A percentile compares a stretch with the other conserved stretches of the same genome.
Conservation (phyloP, 75 land plant species). For the Pseudotsuga menziesii region DNA sequence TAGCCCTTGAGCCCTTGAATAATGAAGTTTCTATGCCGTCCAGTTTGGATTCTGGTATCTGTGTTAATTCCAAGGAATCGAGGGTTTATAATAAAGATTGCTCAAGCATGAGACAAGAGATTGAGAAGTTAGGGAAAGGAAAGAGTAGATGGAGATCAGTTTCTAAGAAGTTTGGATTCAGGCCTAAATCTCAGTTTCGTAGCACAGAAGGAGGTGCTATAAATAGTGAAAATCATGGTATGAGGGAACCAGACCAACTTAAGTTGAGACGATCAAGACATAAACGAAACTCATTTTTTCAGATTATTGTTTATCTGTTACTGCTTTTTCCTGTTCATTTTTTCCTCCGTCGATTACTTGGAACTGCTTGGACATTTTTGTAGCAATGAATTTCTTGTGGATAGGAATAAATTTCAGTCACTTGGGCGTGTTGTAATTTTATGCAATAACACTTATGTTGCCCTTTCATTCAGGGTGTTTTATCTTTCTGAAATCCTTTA, state of each 20-base stretch:
- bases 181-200: slow-evolving; percentile 71
- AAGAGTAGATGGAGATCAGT: slow-evolving; percentile 28
- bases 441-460: not conserved
- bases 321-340: not conserved
- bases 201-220: slow-evolving; percentile 71
- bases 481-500: not conserved
- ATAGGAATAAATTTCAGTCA: not conserved
- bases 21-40: too few species aligned
- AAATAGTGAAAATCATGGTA: slow-evolving; percentile 24
- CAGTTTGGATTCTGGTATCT: too few species aligned
- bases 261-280: slow-evolving; percentile 14
- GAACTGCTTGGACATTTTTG: not conserved
- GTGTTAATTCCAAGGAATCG: too few species aligned
- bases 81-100: slow-evolving; percentile 38
- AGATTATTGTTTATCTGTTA: not conserved
- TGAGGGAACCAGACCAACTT: slow-evolving; percentile 18
- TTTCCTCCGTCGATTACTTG: not conserved
- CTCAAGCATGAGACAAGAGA: slow-evolving; percentile 47
- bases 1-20: too few species aligned
- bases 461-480: slow-evolving; percentile 1
- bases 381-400: slow-evolving; percentile 2
- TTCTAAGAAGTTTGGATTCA: slow-evolving; percentile 54
- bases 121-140: slow-evolving; percentile 41
- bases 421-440: not conserved
- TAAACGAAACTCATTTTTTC: not conserved